phyloP scores from a whole-genome alignment of 306 rosid genomes.

The Betula pendula region DNA sequence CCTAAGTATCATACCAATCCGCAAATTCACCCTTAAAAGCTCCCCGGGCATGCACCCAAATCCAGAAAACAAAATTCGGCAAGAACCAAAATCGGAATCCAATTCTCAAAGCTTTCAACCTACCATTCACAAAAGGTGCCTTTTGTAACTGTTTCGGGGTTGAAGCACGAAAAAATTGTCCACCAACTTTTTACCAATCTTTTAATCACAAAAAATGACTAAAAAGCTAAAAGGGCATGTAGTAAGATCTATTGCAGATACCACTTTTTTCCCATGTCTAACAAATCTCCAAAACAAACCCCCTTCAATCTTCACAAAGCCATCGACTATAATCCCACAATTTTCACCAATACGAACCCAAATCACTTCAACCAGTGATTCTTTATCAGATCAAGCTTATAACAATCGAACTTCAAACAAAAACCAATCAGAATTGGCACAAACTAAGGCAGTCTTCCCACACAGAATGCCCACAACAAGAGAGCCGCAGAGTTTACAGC shows the following conservation, averaged over 20 bases:
- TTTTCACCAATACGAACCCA: not conserved
- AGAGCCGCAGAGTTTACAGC: conserved; percentile 15
- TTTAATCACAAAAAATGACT: conserved; percentile 6
- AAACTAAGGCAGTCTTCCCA: not conserved
- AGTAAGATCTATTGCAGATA: conserved; percentile 17
- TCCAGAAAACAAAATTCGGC: not conserved
- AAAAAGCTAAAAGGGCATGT: not conserved
- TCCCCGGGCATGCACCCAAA: not conserved
- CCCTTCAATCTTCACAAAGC: conserved; percentile 9
- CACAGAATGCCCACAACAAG: conserved; percentile 13
- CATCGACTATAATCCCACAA: not conserved
- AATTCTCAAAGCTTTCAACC: not conserved
- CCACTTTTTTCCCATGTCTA: conserved; percentile 1
- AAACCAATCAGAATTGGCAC: conserved; percentile 5
- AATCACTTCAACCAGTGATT: not conserved
- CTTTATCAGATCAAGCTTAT: conserved; percentile 1
- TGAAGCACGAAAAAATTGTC: not conserved
- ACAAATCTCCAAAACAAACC: not conserved
- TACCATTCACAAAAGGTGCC: not conserved
- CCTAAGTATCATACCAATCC: not conserved
- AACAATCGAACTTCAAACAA: not conserved
- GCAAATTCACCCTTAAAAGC: not conserved
- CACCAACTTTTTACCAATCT: not conserved
- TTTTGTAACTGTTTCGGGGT: not conserved
- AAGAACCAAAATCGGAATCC: conserved; percentile 7